Evolutionary conservation across 495 filamentous ascomycete genomes (phyloP), one percentile per base, ranked within the genome.

Genomic region (Penicillium antarcticum): DNA sequence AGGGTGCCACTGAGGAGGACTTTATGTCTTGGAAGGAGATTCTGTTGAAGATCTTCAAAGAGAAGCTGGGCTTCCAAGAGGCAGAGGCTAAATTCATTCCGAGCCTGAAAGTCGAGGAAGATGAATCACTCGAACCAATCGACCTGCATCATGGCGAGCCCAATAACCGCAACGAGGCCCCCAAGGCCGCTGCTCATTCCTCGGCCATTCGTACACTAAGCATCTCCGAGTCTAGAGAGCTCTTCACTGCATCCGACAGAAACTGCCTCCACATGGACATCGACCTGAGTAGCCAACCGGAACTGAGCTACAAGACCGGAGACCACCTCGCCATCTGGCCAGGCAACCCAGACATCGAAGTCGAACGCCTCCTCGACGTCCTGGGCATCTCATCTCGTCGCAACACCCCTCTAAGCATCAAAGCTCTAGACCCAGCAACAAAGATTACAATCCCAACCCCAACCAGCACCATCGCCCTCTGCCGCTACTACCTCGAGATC

Each of bases 271-370:
- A 81, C 52, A 63, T 81, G 50, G 75, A 81, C 24, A 48, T 81
- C 0, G 77, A 80, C 42, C 50, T 80, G 2, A 61, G 50, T 18
- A 56, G 53, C 23, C 54, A 62, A 23, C 57, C 72, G 2, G 86
- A 80, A 32, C 72, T 86, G 68, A 73, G 74, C 3, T 92, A 91
- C 60, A 76, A 76, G 45, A 79, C 84, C 8, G 88, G 88, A 35
- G 88, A 92, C 61, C 90, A 92, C 56, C 77, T 91, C 9, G 86
- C 86, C 3, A 75, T 91, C 29, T 74, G 88, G 40, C 87, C 88
- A 0, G 68, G 84, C 14, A 91, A 91, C 56, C 79, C 83, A 0
- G 71, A 77, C 45, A 74, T 77, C 14, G 73, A 76, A 57, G 69
- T 79, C 2, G 60, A 67, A 9, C 61, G 64, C 10, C 61, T 77